Evolutionary conservation across 176 grass and related monocot genomes (phyloP), one percentile per base, ranked within the genome.

Genomic region (Calamus simplicifolius): DNA sequence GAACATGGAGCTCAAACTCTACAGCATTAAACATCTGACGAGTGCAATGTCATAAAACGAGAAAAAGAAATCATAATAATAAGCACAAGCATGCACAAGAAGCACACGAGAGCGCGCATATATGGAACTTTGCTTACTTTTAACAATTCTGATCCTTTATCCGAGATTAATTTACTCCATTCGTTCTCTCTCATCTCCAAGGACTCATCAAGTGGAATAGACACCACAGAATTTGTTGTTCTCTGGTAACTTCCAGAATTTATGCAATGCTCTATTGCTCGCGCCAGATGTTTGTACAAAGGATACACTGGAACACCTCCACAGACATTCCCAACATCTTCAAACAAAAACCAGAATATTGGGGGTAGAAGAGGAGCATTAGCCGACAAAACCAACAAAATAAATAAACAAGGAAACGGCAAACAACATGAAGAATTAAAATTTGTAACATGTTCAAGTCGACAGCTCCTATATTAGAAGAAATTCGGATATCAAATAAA

Each of bases 1-100:
- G 86, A 72, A 96, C 91, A 82, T 96, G 86, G 51, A 96, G 75
- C 64, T 75, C 80, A 67, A 96, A 87, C 3, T 87, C 67, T 3
- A 87, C 77, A 26, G 64, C 56, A 14, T 67, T 68, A 48, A 81
- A 79, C 77, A 90, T 90, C 80, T 95, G 54, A 3, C 18, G 21
- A 38, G 55, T 29, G 17, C 48, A 51, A 29, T 27, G 19, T 26
- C 55, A 69, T 62, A 8, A 68, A 49, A 8, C 49, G 8, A 54
- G 48, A 29, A 16, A 25, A 51, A 43, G 48, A 66, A 56, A 52
- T 53, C 4, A 54, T 52, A 51, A 58, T 43, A 77, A 50, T 64
- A 58, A 27, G 35, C 14, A 64, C 35, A 64, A 62, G 1, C 31
- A 73, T 69, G 18, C 48, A 49, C 25, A 18, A 25, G 0, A 66